Evolutionary conservation across 495 filamentous ascomycete genomes (phyloP), one percentile per base, ranked within the genome.

Genomic region (Aspergillus cristatus): DNA sequence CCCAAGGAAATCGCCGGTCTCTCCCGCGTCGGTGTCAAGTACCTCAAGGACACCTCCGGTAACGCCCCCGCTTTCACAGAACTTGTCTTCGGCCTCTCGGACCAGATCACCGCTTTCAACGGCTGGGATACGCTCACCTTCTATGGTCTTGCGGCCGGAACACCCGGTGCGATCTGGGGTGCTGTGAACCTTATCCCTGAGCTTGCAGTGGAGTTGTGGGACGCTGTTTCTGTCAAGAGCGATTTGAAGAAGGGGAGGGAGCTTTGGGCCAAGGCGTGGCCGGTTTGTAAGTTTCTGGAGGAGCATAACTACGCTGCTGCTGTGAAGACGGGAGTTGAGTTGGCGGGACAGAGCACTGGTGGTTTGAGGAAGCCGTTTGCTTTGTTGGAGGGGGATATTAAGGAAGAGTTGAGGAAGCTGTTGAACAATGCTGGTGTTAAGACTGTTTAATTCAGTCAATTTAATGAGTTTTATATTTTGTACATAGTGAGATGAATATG

Each of bases 61-160:
- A 53, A 63, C 34, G 59, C 57, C 12, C 57, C 59, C 2, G 59
- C 59, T 1, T 37, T 54, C 10, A 63, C 57, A 5, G 57, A 63
- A 49, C 28, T 63, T 26, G 35, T 63, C 2, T 56, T 60, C 11
- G 44, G 45, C 12, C 37, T 57, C 8, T 48, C 43, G 0, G 54
- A 63, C 28, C 37, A 60, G 37, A 53, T 60, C 26, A 57, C 47
- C 6, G 44, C 55, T 2, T 54, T 63, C 25, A 63, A 63, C 18
- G 59, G 59, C 0, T 63, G 59, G 59, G 59, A 63, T 47, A 60
- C 53, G 7, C 37, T 63, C 13, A 63, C 55, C 4, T 63, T 63
- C 41, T 63, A 60, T 34, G 59, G 59, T 8, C 39, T 63, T 26
- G 53, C 53, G 5, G 50, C 59, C 14, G 59, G 59, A 0, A 41